Evolutionary conservation across 208 protist species (phyloP).

Genomic region (Trypanosoma cruzi): DNA sequence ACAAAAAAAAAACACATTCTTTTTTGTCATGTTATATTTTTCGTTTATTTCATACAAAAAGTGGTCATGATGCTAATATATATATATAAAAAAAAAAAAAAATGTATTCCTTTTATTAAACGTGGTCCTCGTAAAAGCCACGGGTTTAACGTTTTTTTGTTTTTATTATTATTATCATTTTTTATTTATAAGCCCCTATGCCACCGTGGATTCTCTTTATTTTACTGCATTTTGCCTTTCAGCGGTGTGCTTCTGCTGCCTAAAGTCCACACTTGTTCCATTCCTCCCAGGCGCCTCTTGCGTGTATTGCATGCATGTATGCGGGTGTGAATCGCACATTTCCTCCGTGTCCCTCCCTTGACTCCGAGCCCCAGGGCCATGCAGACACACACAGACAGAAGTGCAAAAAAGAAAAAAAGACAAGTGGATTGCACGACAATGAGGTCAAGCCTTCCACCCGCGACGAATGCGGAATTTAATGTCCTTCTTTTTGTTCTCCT

Average conservation of each 20-base stretch:
- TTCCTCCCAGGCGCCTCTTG: no score
- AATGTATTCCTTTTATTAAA: background rate
- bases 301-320: no score
- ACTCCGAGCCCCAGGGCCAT: no score
- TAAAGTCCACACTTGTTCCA: no score
- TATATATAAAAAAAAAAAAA: no score
- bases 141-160: background rate
- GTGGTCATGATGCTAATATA: no score
- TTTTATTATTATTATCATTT: no score
- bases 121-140: background rate
- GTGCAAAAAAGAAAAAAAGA: background rate
- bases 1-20: background rate
- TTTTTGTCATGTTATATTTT: background rate
- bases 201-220: no score
- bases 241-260: no score
- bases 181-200: no score
- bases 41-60: background rate
- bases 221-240: no score
- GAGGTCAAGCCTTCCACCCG: conserved; percentile 85
- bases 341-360: background rate
- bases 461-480: conserved; percentile 94
- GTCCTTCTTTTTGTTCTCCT: conserved; percentile 94
- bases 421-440: background rate
- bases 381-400: background rate
- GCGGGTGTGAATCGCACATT: no score